Base-by-base conservation (phyloP, 306 rosid species). In the Glycine soja region DNA sequence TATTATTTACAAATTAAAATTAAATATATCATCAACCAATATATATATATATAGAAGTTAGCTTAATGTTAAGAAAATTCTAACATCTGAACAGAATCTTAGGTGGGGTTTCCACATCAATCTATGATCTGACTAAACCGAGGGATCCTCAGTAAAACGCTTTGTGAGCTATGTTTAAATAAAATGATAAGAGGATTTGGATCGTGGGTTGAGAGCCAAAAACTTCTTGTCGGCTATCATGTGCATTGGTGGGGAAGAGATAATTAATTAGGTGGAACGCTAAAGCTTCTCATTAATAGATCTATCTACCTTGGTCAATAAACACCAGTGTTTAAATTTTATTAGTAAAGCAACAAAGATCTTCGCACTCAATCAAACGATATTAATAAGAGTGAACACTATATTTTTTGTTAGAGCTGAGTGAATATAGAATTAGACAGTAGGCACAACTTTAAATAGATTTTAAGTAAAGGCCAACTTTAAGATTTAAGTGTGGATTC, bases 51-150 rank as follows among this genome's bases (percentile, higher is more conserved):
- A 34, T 34, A 34, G 38, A 34, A 34, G 38, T 4, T 34, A 24
- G 30, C 30, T 24, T 2, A 24, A 45, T 7, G 48, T 13, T 9
- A 13, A 7, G 24, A 38, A 38, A 65, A 38, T 1, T 38, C 2
- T 14, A 7, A n/a, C 24, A 3, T 3, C 3, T 38, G 30, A 14
- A 65, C 18, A 3, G 14, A n/a, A 7, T 65, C 71, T 40, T 65
- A 38, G 71, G 71, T 40, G 71, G 47, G 48, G 48, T 65, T 65
- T 40, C 50, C 13, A 14, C 71, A 65, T 65, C 50, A 13, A 38
- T 24, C 30, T 24, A 24, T 24, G 30, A 24, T 24, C 30, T 24
- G 30, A 24, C 30, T 38, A 14, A 24, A 65, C 11, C 8, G 10
- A 36, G 19, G 70, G 47, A 65, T 14, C 50, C 71, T n/a, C 4